Evolutionary conservation across 768 basidiomycete genomes (phyloP).

Genomic region (Lepiota venenata): DNA sequence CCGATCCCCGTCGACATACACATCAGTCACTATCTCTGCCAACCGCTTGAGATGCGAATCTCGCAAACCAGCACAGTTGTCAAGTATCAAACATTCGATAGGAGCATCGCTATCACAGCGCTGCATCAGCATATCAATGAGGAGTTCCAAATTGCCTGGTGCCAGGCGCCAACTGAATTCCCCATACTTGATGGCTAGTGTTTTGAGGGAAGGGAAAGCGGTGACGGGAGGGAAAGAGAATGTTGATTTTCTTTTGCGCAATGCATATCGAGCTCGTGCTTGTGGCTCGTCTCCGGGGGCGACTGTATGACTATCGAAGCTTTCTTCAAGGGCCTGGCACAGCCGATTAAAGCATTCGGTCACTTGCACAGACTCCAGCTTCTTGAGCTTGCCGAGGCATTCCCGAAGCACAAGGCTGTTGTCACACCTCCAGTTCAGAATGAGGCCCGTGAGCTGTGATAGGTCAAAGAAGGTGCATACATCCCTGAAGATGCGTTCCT

Average conservation of each 20-base stretch:
- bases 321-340: neutral
- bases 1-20: neutral
- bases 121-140: conserved; percentile 1
- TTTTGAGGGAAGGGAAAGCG: conserved; percentile 5
- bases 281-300: neutral
- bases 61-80: neutral
- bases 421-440: neutral
- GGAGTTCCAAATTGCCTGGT: neutral
- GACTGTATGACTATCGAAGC: neutral
- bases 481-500: neutral
- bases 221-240: neutral
- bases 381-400: neutral
- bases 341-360: neutral
- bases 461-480: conserved; percentile 1
- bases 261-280: neutral
- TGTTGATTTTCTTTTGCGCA: neutral
- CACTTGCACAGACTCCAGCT: neutral
- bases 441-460: neutral
- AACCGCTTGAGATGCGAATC: neutral
- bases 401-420: neutral
- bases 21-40: conserved; percentile 4
- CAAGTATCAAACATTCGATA: neutral
- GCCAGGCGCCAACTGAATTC: neutral
- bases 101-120: conserved; percentile 4
- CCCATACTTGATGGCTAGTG: neutral